Percentiles rank a stretch among this genome's conserved stretches.
These are phyloP conservation scores for Albizia julibrissin DNA, from an alignment of 306 rosid genomes.

Conservation along the genomic window DNA sequence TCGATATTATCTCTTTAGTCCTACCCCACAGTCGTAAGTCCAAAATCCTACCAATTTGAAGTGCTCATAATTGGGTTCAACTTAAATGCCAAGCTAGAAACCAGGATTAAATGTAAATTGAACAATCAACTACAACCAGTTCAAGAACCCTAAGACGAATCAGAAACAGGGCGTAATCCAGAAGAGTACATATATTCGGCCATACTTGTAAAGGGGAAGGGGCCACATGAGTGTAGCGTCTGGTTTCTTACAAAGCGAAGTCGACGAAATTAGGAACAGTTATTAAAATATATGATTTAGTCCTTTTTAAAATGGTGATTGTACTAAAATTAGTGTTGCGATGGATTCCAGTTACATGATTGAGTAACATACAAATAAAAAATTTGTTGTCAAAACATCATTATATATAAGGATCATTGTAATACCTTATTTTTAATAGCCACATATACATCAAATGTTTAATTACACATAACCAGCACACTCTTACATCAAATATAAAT, in stretches of 20 bases:
- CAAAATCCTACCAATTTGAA: not conserved
- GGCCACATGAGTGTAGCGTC: conserved; percentile 33
- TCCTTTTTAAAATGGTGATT: no score
- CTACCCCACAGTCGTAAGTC: not conserved
- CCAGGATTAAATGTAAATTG: not conserved
- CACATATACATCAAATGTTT: no score
- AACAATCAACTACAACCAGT: not conserved
- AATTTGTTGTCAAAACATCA: no score
- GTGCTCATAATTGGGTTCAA: not conserved
- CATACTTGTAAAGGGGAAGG: conserved; percentile 51
- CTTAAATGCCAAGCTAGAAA: not conserved
- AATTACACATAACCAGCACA: no score
- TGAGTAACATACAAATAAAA: no score
- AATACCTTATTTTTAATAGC: no score
- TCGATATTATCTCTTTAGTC: not conserved
- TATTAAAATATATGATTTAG: no score
- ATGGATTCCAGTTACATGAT: no score
- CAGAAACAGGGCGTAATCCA: not conserved
- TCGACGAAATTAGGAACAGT: conserved; percentile 44
- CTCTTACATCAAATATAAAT: no score
- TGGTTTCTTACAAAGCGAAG: conserved; percentile 53
- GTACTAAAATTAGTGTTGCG: no score
- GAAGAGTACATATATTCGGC: not conserved
- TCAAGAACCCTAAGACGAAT: conserved; percentile 7
- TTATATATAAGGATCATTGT: no score